Percentiles rank a stretch among this genome's conserved stretches.
phyloP scores from a whole-genome alignment of 371 early-diverging fungal species.

The Conidiobolus incongruus region DNA sequence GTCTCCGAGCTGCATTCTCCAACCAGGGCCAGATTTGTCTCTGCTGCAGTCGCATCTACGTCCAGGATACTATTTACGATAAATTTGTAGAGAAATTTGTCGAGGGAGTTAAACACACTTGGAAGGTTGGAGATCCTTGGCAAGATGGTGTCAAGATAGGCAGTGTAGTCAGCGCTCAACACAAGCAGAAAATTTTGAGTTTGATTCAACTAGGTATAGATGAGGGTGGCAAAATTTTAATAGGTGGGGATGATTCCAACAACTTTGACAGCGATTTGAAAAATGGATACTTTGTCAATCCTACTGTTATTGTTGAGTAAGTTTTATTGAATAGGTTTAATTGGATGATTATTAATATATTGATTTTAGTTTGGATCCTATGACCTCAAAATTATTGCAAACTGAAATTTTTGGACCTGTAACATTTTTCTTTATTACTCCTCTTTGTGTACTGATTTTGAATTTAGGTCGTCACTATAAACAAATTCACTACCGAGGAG shows the following conservation, averaged over 20 bases:
- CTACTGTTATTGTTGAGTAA: constrained; percentile 37
- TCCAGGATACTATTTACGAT: constrained; percentile 28
- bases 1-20: constrained; percentile 23
- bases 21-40: constrained; percentile 52
- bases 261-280: constrained; percentile 6
- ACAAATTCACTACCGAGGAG: constrained; percentile 42
- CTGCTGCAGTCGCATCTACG: constrained; percentile 38
- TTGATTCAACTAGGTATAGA: constrained; percentile 35
- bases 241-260: constrained; percentile 13
- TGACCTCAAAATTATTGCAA: too few relatives aligned
- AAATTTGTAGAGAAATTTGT: constrained; percentile 22
- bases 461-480: constrained; percentile 26
- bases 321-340: background rate
- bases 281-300: constrained; percentile 37
- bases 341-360: constrained; percentile 18
- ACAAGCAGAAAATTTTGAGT: constrained; percentile 34
- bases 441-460: background rate
- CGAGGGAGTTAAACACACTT: constrained; percentile 10
- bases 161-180: constrained; percentile 28
- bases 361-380: constrained; percentile 22
- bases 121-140: constrained; percentile 40
- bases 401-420: constrained; percentile 76
- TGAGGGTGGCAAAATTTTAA: constrained; percentile 32
- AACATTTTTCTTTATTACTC: background rate
- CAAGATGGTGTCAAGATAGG: constrained; percentile 24